These are phyloP conservation scores for Fusarium sp. DNA, from an alignment of 2,329 filamentous ascomycete genomes.

Conservation along the genomic window DNA sequence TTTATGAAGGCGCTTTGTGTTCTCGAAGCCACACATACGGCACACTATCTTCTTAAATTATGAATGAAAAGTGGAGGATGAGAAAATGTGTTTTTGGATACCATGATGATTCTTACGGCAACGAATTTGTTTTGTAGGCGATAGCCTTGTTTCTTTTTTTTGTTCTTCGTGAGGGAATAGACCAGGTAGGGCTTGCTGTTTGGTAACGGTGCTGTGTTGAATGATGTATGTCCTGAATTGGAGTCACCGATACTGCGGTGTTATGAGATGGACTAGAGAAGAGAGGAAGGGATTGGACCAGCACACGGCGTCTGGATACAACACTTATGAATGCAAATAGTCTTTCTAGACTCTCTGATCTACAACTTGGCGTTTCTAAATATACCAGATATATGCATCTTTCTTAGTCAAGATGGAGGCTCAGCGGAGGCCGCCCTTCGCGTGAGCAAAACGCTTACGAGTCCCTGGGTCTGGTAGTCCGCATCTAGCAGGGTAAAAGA, in stretches of 20 bases:
- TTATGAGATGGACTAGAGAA: slow-evolving; percentile 8
- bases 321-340: slow-evolving; percentile 28
- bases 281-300: background rate
- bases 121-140: slow-evolving; percentile 20
- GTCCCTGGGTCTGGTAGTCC: slow-evolving; percentile 11
- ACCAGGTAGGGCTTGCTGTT: slow-evolving; percentile 6
- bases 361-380: slow-evolving; percentile 35
- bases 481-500: slow-evolving; percentile 16
- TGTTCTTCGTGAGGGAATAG: slow-evolving; percentile 13
- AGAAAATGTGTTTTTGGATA: slow-evolving; percentile 25
- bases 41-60: background rate
- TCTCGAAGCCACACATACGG: background rate
- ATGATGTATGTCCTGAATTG: slow-evolving; percentile 4
- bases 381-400: slow-evolving; percentile 15
- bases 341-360: slow-evolving; percentile 16
- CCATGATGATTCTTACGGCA: slow-evolving; percentile 30
- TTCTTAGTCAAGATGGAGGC: slow-evolving; percentile 16
- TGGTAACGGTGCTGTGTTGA: background rate
- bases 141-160: slow-evolving; percentile 19
- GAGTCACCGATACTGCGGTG: slow-evolving; percentile 21
- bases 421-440: slow-evolving; percentile 29
- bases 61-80: slow-evolving; percentile 10
- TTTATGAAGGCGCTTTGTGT: background rate
- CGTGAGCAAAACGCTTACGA: slow-evolving; percentile 31
- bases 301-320: slow-evolving; percentile 16